These are phyloP conservation scores for Aspergillus ostianus DNA, from an alignment of 495 filamentous ascomycete genomes.

Conservation along the genomic window DNA sequence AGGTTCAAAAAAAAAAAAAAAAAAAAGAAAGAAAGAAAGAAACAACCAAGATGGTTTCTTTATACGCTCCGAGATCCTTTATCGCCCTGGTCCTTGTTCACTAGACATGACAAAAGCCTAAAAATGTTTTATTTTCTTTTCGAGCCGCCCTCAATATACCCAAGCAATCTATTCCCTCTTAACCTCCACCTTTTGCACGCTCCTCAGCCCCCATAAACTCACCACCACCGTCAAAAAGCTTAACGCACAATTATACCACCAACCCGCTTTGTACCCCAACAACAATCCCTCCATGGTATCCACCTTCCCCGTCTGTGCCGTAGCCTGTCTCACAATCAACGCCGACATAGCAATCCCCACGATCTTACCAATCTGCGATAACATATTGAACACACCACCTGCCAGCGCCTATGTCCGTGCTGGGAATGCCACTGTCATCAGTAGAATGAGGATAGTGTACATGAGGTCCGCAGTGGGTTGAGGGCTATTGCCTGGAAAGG, in stretches of 20 bases:
- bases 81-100: too few species aligned
- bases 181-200: slow-evolving; percentile 20
- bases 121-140: too few species aligned
- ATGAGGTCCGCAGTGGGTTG: slow-evolving; percentile 49
- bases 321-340: slow-evolving; percentile 46
- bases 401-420: slow-evolving; percentile 50
- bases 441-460: slow-evolving; percentile 51
- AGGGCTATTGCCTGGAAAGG: slow-evolving; percentile 43
- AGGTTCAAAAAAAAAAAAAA: too few species aligned
- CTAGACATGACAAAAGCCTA: too few species aligned
- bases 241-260: slow-evolving; percentile 50
- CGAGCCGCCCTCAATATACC: too few species aligned
- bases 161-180: slow-evolving; percentile 14
- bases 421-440: slow-evolving; percentile 53
- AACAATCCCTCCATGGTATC: slow-evolving; percentile 23
- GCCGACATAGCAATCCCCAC: slow-evolving; percentile 50
- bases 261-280: slow-evolving; percentile 52
- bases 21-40: too few species aligned
- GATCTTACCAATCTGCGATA: slow-evolving; percentile 52
- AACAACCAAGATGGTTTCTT: too few species aligned
- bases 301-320: slow-evolving; percentile 26
- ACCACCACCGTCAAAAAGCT: slow-evolving; percentile 38
- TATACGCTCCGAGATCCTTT: too few species aligned
- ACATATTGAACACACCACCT: slow-evolving; percentile 57
- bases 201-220: slow-evolving; percentile 38